These are phyloP conservation scores for Stentor roeselii DNA, from an alignment of 73 alveolate genomes.

Conservation along the genomic window DNA sequence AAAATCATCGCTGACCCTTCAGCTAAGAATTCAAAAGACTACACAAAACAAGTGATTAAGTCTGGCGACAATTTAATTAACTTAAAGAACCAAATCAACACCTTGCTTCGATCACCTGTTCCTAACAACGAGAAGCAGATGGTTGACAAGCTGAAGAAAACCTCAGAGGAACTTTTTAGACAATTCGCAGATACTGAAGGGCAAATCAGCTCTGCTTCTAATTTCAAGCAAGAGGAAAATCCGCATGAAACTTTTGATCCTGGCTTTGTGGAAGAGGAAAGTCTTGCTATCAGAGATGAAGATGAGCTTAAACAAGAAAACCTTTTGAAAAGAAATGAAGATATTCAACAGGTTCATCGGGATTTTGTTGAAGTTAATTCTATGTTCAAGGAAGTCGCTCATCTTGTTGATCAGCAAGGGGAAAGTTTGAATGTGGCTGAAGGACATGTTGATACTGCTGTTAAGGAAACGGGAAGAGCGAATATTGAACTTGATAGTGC, in stretches of 20 bases:
- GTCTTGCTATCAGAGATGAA: neutral
- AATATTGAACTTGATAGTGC: conserved; percentile 15
- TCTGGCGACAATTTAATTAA: neutral
- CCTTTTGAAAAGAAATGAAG: neutral
- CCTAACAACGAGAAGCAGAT: neutral
- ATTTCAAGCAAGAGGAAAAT: neutral
- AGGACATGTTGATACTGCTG: conserved; percentile 21
- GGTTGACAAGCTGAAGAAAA: neutral
- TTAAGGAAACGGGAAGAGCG: conserved; percentile 12
- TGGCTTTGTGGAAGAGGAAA: neutral
- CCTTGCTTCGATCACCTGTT: neutral
- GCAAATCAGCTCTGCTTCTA: too few relatives aligned
- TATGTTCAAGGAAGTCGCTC: conserved; percentile 8
- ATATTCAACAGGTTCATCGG: neutral
- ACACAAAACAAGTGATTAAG: neutral
- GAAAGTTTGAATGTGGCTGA: neutral
- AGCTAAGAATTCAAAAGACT: neutral
- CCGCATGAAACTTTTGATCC: neutral
- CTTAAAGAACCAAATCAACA: neutral
- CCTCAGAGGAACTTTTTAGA: neutral
- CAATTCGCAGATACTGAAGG: neutral
- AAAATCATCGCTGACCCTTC: neutral
- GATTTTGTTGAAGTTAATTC: conserved; percentile 12
- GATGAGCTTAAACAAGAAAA: neutral
- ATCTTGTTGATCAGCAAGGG: conserved; percentile 6